Base-by-base conservation (phyloP, 2,329 filamentous ascomycete species). In the Chrysoporthe deuterocubensis region DNA sequence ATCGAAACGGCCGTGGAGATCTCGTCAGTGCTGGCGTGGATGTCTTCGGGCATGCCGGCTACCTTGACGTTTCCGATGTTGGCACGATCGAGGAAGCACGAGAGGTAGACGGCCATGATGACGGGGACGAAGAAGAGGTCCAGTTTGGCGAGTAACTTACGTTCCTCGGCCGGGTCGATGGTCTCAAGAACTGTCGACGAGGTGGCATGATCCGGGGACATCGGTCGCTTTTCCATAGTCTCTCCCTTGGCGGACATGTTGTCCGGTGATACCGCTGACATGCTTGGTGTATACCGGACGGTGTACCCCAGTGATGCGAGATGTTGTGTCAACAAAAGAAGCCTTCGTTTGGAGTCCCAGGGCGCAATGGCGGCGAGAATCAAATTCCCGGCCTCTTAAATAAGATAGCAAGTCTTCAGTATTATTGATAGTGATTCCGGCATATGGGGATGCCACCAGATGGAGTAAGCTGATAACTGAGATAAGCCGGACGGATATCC, bases 41-140 rank as follows among this genome's bases (percentile, higher is more conserved):
- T 81, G 71, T 92, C 90, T 65, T 83, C 78, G 76, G 91, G 87
- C 61, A 93, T 73, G 1, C 84, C 83, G 72, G 90, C 91, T 4
- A 92, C 81, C 5, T 85, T 82, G 18, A 90, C 90, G 79, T 92
- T 92, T 64, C 89, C 89, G 70, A 93, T 93, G 74, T 93, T 93
- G 64, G 92, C 89, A 77, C 84, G 83, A 75, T 93, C 92, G 9
- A 94, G 79, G 75, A 94, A 94, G 72, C 89, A 91, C 72, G 94
- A 88, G 16, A 94, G 82, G 75, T 95, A 95, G 18, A 92, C 78
- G 7, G 86, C 76, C 86, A 91, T 91, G 8, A 92, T 81, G 26
- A 92, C 80, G 2, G 90, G 90, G 16, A 92, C 83, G 37, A 92
- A 82, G 73, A 85, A 82, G 16, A 82, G 69, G 75, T 92, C 90